Base-by-base conservation (phyloP, 129 eudicot genomes). In the Calendula officinalis region DNA sequence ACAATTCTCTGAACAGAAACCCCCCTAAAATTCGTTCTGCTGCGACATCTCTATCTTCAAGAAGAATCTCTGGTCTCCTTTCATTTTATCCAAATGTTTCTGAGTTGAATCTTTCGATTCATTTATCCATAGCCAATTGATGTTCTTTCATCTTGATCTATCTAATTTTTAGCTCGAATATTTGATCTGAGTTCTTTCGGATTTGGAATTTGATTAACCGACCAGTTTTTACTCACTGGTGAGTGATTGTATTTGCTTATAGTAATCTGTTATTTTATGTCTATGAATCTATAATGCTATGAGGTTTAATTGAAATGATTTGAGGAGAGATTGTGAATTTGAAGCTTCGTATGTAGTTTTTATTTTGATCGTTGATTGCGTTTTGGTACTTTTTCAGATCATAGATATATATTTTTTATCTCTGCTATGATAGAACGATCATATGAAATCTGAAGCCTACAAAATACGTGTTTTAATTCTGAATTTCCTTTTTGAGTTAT, bases 31-130 rank as follows among this genome's bases (percentile, higher is more conserved):
- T 71, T 49, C n/a, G n/a, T n/a, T n/a, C n/a, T n/a, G n/a, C n/a
- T n/a, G n/a, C n/a, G n/a, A n/a, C n/a, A n/a, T 70, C 56, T 53
- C 70, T 53, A 43, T 62, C 58, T 38, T 72, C 40, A 63, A 36
- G 63, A 73, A 13, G 72, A 64, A 55, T 73, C 72, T 64, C 78
- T 73, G 56, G 64, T 73, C 66, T 73, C 60, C 34, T 64, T 35
- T 32, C 37, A 59, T 48, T 59, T 56, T 64, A 64, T 73, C 78
- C 78, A 73, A 34, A 73, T 17, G 12, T 56, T 64, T 35, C 7
- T 6, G 13, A 39, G 16, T 42, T 36, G 64, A 68, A 67, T 41
- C 70, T 36, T 37, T 47, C 13, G 33, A 67, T 54, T 56, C 64
- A 33, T 55, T 54, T 54, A 44, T 67, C 42, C 51, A 34, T 67